Evolutionary conservation across 805 yeast species (phyloP).

Genomic region (Candida endomychidarum): DNA sequence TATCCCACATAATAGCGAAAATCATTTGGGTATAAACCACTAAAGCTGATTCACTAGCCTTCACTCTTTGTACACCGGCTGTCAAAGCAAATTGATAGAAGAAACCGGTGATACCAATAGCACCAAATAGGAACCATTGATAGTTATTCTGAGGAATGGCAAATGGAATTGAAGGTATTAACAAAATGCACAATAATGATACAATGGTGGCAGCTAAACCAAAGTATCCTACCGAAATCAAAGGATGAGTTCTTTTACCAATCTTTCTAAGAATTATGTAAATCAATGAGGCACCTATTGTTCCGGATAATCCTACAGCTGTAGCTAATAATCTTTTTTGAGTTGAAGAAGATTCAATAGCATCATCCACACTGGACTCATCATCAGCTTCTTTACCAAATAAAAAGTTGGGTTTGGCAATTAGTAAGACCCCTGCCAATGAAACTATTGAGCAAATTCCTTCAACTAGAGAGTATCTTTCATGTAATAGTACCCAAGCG

Average conservation of each 20-base stretch:
- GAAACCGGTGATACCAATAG: conserved; percentile 78
- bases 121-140: conserved; percentile 65
- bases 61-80: conserved; percentile 78
- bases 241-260: conserved; percentile 77
- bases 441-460: conserved; percentile 68
- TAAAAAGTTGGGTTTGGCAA: conserved; percentile 77
- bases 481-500: conserved; percentile 68
- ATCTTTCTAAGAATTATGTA: conserved; percentile 71
- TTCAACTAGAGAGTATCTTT: conserved; percentile 64
- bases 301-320: conserved; percentile 62
- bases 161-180: conserved; percentile 59
- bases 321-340: conserved; percentile 62
- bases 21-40: conserved; percentile 76
- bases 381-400: conserved; percentile 47
- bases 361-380: conserved; percentile 26
- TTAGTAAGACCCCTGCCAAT: conserved; percentile 70
- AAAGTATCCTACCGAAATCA: conserved; percentile 75
- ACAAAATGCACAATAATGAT: conserved; percentile 50
- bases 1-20: conserved; percentile 77
- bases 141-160: conserved; percentile 56
- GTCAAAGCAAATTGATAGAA: conserved; percentile 77
- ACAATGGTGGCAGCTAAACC: conserved; percentile 60
- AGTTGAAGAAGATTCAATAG: conserved; percentile 53
- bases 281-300: conserved; percentile 67
- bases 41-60: conserved; percentile 72